Evolutionary conservation across 192 early-diverging fungal genomes (phyloP).

Genomic region (Mortierella antarctica): DNA sequence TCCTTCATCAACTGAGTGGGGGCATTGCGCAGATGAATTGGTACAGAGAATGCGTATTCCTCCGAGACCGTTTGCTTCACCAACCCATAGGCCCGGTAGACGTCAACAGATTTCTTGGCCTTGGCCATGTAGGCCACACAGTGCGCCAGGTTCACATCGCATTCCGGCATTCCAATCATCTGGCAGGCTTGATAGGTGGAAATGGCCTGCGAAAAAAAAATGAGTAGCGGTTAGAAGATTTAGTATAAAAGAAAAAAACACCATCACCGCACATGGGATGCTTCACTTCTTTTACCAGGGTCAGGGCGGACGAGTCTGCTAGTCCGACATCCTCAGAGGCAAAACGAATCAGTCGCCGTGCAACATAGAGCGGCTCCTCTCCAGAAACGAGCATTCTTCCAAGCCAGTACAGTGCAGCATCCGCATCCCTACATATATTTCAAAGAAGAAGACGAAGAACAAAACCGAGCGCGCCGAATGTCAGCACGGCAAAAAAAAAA

Average conservation of each 20-base stretch:
- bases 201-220: conserved; percentile 60
- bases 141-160: conserved; percentile 86
- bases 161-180: conserved; percentile 93
- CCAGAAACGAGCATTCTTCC: conserved; percentile 90
- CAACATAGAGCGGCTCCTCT: conserved; percentile 90
- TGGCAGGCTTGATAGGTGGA: conserved; percentile 87
- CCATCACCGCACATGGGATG: background rate
- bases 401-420: conserved; percentile 89
- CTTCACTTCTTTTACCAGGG: conserved; percentile 57
- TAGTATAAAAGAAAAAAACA: background rate
- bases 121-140: conserved; percentile 81
- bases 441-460: background rate
- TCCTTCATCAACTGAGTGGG: conserved; percentile 84
- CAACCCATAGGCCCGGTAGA: conserved; percentile 79
- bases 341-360: conserved; percentile 72
- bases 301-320: conserved; percentile 82
- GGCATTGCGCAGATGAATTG: conserved; percentile 86
- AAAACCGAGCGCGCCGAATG: background rate
- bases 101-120: conserved; percentile 84
- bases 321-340: conserved; percentile 92
- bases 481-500: background rate
- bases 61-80: conserved; percentile 69
- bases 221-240: background rate
- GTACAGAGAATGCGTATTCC: conserved; percentile 82
- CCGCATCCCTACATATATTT: conserved; percentile 62